Evolutionary conservation across 2,329 filamentous ascomycete genomes (phyloP).

Genomic region (Penicillium sp.): DNA sequence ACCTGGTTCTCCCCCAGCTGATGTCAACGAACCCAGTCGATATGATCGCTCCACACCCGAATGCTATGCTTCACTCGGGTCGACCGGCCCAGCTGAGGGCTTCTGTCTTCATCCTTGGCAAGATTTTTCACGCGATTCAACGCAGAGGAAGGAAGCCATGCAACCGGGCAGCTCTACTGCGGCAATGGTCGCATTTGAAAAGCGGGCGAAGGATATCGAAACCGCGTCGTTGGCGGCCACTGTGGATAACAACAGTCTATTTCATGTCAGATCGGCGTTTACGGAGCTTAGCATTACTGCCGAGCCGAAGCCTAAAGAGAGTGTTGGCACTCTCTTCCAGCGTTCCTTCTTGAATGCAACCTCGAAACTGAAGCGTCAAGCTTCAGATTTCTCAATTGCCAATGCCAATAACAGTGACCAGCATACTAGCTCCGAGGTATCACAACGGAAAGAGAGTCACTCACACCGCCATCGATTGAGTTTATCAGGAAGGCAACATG

Average conservation of each 20-base stretch:
- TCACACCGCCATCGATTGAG: conserved; percentile 41
- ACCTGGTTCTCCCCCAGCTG: conserved; percentile 28
- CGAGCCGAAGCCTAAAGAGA: conserved; percentile 43
- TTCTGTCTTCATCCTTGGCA: conserved; percentile 50
- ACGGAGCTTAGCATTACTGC: conserved; percentile 40
- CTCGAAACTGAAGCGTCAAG: conserved; percentile 50
- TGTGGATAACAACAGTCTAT: conserved; percentile 51
- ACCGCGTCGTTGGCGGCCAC: conserved; percentile 57
- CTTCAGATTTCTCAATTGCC: conserved; percentile 31
- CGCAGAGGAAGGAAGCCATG: conserved; percentile 30
- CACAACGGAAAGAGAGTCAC: conserved; percentile 33
- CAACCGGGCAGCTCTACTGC: conserved; percentile 57
- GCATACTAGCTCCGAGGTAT: conserved; percentile 17
- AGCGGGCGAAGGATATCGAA: conserved; percentile 54
- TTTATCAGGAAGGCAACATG: conserved; percentile 33
- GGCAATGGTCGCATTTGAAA: conserved; percentile 56
- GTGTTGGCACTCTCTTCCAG: conserved; percentile 50
- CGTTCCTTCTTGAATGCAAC: conserved; percentile 44
- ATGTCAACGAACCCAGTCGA: conserved; percentile 25
- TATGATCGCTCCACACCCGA: conserved; percentile 22
- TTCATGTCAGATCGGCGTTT: conserved; percentile 46
- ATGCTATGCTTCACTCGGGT: conserved; percentile 19
- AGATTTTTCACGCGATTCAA: conserved; percentile 40
- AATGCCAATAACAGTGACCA: conserved; percentile 27
- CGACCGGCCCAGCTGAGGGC: conserved; percentile 25